These are phyloP conservation scores for Aspergillus sp. DNA, from an alignment of 2,329 filamentous ascomycete species.

Conservation along the genomic window DNA sequence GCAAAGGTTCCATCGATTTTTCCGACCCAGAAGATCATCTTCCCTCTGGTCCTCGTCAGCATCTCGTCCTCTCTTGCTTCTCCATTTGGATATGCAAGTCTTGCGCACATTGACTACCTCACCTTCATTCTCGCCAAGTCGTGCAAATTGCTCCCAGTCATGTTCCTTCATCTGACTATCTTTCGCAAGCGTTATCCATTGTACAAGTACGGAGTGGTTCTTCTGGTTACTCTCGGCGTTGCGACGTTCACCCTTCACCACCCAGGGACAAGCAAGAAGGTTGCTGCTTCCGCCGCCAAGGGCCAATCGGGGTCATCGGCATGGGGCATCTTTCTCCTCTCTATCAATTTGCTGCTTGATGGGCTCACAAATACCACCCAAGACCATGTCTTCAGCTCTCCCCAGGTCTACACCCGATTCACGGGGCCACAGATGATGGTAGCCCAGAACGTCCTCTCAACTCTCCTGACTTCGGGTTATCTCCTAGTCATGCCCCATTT, in stretches of 20 bases:
- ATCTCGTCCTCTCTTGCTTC: conserved; percentile 84
- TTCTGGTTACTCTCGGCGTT: conserved; percentile 86
- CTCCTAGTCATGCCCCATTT: conserved; percentile 77
- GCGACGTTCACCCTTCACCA: conserved; percentile 92
- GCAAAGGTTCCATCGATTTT: conserved; percentile 61
- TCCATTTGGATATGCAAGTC: conserved; percentile 91
- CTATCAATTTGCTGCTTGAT: conserved; percentile 90
- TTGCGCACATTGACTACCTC: conserved; percentile 95
- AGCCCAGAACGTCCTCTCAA: conserved; percentile 87
- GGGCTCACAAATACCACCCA: conserved; percentile 95
- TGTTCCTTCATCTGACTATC: conserved; percentile 91
- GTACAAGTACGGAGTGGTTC: conserved; percentile 94
- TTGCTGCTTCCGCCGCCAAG: conserved; percentile 46
- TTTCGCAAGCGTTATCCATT: conserved; percentile 87
- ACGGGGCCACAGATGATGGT: conserved; percentile 99
- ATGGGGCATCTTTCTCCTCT: conserved; percentile 74
- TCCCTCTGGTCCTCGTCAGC: conserved; percentile 79
- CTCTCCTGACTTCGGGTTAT: conserved; percentile 72
- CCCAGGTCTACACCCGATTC: conserved; percentile 68
- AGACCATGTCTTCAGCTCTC: conserved; percentile 81
- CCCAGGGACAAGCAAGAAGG: conserved; percentile 60
- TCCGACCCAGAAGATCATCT: conserved; percentile 71
- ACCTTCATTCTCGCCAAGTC: conserved; percentile 96
- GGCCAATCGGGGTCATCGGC: conserved; percentile 65
- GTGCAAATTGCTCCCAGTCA: conserved; percentile 98